Evolutionary conservation across 805 yeast genomes (phyloP), one percentile per base, ranked within the genome.

Genomic region (Nakazawaea holstii): DNA sequence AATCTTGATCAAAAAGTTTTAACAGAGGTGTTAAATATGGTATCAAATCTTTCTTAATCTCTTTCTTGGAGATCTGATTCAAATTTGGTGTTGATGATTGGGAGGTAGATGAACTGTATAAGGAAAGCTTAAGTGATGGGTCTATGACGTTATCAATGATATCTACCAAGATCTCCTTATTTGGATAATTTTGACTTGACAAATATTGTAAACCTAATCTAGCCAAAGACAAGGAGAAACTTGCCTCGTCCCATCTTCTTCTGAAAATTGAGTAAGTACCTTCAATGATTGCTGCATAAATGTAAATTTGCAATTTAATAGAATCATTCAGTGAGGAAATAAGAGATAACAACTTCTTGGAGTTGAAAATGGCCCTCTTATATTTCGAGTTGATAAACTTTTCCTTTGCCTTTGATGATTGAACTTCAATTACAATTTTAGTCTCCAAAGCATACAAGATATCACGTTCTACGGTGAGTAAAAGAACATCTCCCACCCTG

Each of bases 401-500:
- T n/a, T 75, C 69, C 60, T 59, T 70, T 54, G 68, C 60, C 31
- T 65, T 67, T 8, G 77, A 72, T 10, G 74, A 69, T 49, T 76
- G 75, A 36, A 79, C 72, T 51, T 79, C 87, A 51, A 79, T 62
- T 41, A 74, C 62, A 9, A 75, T 65, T 50, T 77, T 77, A 45
- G 81, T 70, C 62, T 84, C 90, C 61, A 80, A 73, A 1, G 91
- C 84, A 55, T 74, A 78, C 29, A 88, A 71, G 59, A 82, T 68
- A 55, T 88, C 87, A 59, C 96, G 76, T 64, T 94, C 98, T 1
- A 85, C 81, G n/a, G 76, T 74, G 49, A 80, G 69, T 24, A 90
- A 67, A n/a, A 80, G 62, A 26, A 89, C 65, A 35, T 73, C 69
- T 31, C 83, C 92, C 58, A 67, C 79, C 51, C 74, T 67, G 10